Percentiles rank a stretch among this genome's conserved stretches.
Evolutionary conservation across 2,329 filamentous ascomycete genomes (phyloP).

Genomic region (Aspergillus sp.): DNA sequence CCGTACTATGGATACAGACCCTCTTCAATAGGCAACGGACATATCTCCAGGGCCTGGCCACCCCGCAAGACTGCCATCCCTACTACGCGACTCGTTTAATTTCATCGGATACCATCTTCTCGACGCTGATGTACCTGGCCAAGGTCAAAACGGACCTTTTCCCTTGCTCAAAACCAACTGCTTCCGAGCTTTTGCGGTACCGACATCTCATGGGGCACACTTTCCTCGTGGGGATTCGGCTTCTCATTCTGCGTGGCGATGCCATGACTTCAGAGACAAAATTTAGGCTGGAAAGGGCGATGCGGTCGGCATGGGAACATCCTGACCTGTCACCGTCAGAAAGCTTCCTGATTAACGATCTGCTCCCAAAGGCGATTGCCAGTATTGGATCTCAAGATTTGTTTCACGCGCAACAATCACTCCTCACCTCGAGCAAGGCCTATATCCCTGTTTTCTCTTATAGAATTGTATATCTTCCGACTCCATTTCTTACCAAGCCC

Average conservation of each 20-base stretch:
- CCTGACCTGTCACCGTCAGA: constrained; percentile 32
- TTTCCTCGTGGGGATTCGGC: constrained; percentile 33
- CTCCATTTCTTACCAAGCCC: neutral
- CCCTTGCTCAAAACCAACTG: constrained; percentile 26
- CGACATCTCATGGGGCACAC: constrained; percentile 25
- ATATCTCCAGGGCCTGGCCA: constrained; percentile 31
- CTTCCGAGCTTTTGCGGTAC: constrained; percentile 18
- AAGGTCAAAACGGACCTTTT: constrained; percentile 32
- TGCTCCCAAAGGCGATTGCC: constrained; percentile 31
- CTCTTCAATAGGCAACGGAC: constrained; percentile 38
- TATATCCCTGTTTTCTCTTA: constrained; percentile 28
- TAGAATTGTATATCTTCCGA: constrained; percentile 27
- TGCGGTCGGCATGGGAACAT: constrained; percentile 34
- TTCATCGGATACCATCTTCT: constrained; percentile 32
- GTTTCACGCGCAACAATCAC: constrained; percentile 8
- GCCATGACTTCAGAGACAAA: constrained; percentile 25
- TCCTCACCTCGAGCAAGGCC: constrained; percentile 17
- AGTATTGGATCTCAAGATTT: constrained; percentile 21
- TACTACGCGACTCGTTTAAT: constrained; percentile 31
- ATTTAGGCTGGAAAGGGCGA: constrained; percentile 29
- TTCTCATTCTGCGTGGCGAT: constrained; percentile 34
- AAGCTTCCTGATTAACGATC: constrained; percentile 30
- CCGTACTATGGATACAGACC: constrained; percentile 37
- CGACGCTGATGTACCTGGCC: constrained; percentile 36
- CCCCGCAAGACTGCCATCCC: constrained; percentile 29